Conservation (phyloP, 495 filamentous ascomycete genomes). For the Geoglossum glabrum region DNA sequence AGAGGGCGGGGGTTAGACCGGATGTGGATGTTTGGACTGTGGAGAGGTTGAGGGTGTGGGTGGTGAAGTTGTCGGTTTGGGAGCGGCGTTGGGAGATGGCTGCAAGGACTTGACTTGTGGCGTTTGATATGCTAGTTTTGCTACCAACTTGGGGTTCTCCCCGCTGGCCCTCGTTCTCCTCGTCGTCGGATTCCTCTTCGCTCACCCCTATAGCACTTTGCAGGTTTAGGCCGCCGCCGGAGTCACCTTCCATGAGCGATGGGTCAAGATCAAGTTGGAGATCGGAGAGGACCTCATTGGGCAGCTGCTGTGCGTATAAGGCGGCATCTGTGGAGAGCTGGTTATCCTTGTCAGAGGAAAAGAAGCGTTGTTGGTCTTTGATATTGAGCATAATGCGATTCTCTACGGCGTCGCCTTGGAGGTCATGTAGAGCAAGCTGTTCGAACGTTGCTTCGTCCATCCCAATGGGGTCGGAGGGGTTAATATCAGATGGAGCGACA, state of each 20-base stretch:
- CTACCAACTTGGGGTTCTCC: conserved; percentile 34
- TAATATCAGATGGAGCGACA: conserved; percentile 54
- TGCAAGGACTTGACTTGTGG: conserved; percentile 35
- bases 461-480: conserved; percentile 39
- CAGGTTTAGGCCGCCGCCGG: conserved; percentile 31
- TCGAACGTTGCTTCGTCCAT: conserved; percentile 58
- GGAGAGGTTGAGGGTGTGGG: conserved; percentile 8
- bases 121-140: conserved; percentile 31
- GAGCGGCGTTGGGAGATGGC: conserved; percentile 32
- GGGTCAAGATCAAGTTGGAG: conserved; percentile 39
- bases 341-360: conserved; percentile 38
- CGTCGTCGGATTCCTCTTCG: conserved; percentile 33
- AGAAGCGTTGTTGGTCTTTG: conserved; percentile 64
- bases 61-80: conserved; percentile 26
- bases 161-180: conserved; percentile 29
- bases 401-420: conserved; percentile 51
- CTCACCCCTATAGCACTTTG: conserved; percentile 36
- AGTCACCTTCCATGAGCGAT: conserved; percentile 23
- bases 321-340: conserved; percentile 32
- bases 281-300: conserved; percentile 39
- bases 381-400: conserved; percentile 67
- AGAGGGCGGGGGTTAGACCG: conserved; percentile 42
- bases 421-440: conserved; percentile 59
- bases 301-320: conserved; percentile 43
- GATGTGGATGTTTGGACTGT: conserved; percentile 25